Evolutionary conservation across 768 basidiomycete genomes (phyloP).

Genomic region (Trametes cubensis): DNA sequence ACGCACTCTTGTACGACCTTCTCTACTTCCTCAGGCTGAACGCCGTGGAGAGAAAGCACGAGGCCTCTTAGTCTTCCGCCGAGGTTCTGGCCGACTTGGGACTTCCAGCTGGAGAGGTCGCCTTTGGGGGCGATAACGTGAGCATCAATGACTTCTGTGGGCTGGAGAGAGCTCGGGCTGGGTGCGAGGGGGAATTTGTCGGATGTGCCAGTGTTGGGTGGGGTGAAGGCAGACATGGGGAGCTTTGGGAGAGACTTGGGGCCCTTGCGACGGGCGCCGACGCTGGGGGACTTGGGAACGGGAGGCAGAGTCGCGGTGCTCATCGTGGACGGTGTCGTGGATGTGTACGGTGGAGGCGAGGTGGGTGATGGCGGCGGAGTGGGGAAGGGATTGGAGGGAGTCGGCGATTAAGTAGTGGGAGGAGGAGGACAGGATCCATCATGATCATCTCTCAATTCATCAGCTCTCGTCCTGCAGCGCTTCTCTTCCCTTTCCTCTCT

Average conservation of each 20-base stretch:
- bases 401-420: too few relatives aligned
- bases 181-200: conserved; percentile 71
- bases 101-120: conserved; percentile 53
- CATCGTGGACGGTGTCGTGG: conserved; percentile 11
- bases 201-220: conserved; percentile 66
- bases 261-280: conserved; percentile 58
- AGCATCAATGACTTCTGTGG: conserved; percentile 66
- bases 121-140: conserved; percentile 54
- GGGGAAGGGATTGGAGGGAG: conserved; percentile 2
- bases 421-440: conserved; percentile 13
- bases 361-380: not conserved
- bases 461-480: conserved; percentile 12
- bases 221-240: conserved; percentile 74
- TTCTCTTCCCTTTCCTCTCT: not conserved
- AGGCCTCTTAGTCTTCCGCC: conserved; percentile 53
- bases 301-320: conserved; percentile 18
- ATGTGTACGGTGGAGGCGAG: not conserved
- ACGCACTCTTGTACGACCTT: conserved; percentile 53
- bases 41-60: conserved; percentile 54
- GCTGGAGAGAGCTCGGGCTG: conserved; percentile 68
- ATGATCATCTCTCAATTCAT: conserved; percentile 24
- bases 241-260: conserved; percentile 70
- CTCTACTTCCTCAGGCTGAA: conserved; percentile 42
- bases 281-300: conserved; percentile 44
- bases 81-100: conserved; percentile 50